Base-by-base conservation (phyloP, 2,329 filamentous ascomycete genomes). In the Fusarium sterilihyphosum region DNA sequence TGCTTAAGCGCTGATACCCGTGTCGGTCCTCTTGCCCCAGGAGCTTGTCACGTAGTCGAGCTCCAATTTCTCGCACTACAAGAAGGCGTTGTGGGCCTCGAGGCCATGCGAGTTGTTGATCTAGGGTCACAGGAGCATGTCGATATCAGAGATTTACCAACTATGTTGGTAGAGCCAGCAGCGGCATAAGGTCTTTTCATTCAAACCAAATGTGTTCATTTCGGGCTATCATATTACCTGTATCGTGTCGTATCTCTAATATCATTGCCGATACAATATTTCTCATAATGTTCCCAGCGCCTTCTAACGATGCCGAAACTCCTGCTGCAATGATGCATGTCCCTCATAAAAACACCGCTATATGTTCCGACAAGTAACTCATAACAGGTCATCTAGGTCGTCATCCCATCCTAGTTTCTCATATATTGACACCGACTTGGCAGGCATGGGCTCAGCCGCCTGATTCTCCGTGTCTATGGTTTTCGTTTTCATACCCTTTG, bases 1-100 rank as follows among this genome's bases (percentile, higher is more conserved):
- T 94, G 92, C 77, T 84, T 95, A 57, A 94, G 91, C 66, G 91
- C 93, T 8, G 93, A 95, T 81, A 89, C 92, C 31, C 87, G 92
- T 38, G 88, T 95, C 37, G 93, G 93, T 1, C 92, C 93, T 38
- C 83, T 96, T 43, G 89, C 91, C 33, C 90, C 93, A 1, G 90
- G 90, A 5, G 91, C 92, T 14, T 95, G 93, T 78, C 93, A 94
- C 77, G 92, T 92, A 43, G 91, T 90, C 3, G 92, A 94, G 80
- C 81, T 96, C 75, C 89, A 90, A 74, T 95, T 96, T 74, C 84
- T 95, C 61, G 91, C 93, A 8, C 83, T 95, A 60, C 84, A 85
- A 61, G 86, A 89, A 54, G 94, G 93, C 2, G 87, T 94, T 38
- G 86, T 94, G 37, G 87, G 88, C n/a, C 82, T 96, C 6, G 93